These are phyloP conservation scores for Candida gorgasii DNA, from an alignment of 805 yeast species.

Conservation along the genomic window DNA sequence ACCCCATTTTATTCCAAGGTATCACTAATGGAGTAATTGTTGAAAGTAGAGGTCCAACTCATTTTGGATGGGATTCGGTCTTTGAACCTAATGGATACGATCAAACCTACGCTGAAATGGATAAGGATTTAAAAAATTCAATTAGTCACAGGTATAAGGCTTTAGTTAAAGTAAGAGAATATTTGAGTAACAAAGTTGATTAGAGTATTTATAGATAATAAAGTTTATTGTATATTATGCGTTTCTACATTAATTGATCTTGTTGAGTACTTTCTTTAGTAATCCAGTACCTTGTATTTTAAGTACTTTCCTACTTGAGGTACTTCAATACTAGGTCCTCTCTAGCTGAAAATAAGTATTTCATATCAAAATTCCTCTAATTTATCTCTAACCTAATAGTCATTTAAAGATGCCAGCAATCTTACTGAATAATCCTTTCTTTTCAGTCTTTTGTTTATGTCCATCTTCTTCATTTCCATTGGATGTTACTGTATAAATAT, in stretches of 20 bases:
- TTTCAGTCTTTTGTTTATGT: constrained; percentile 16
- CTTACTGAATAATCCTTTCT: constrained; percentile 45
- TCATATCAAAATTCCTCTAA: too few species aligned
- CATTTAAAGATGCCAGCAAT: constrained; percentile 44
- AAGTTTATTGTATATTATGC: not conserved
- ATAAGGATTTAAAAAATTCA: constrained; percentile 67
- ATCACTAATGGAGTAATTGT: constrained; percentile 80
- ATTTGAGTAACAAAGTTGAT: constrained; percentile 25
- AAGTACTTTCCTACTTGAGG: too few species aligned
- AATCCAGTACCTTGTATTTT: too few species aligned
- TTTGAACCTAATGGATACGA: constrained; percentile 79
- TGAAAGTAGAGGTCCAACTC: constrained; percentile 69
- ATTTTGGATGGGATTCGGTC: constrained; percentile 94
- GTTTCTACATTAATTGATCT: constrained; percentile 5
- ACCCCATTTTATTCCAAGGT: constrained; percentile 83
- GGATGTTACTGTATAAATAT: constrained; percentile 37
- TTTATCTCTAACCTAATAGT: not conserved
- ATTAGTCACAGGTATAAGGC: constrained; percentile 91
- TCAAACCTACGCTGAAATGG: constrained; percentile 84
- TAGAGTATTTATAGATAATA: not conserved
- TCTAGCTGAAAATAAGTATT: too few species aligned
- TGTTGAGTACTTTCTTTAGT: too few species aligned
- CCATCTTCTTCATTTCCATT: constrained; percentile 26
- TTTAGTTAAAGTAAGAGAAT: constrained; percentile 66
- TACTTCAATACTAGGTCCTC: too few species aligned